These are phyloP conservation scores for Daldinia bambusicola DNA, from an alignment of 495 filamentous ascomycete species.

Conservation along the genomic window DNA sequence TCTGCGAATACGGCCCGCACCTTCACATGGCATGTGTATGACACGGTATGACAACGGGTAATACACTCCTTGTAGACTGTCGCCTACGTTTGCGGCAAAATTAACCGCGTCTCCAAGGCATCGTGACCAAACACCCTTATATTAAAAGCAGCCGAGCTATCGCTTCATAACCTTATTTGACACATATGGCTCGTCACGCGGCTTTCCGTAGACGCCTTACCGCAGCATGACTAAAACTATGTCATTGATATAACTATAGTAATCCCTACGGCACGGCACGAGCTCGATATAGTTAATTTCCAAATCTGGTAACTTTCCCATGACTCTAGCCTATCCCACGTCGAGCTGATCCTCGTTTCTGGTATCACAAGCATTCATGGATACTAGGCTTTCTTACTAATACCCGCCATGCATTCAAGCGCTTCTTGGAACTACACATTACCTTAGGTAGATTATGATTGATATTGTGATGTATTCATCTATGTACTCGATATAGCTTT, in stretches of 20 bases:
- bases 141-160: neutral
- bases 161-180: neutral
- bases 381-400: constrained; percentile 10
- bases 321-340: constrained; percentile 30
- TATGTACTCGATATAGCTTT: constrained; percentile 4
- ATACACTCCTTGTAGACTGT: neutral
- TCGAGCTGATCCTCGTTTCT: constrained; percentile 6
- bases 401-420: constrained; percentile 7
- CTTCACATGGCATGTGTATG: neutral
- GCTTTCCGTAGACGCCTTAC: constrained; percentile 3
- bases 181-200: neutral
- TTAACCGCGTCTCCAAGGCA: neutral
- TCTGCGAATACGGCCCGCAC: constrained; percentile 10
- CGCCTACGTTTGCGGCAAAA: constrained; percentile 1
- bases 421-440: neutral
- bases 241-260: too few species aligned
- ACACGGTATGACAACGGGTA: too few species aligned
- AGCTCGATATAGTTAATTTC: constrained; percentile 9
- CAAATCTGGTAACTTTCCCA: constrained; percentile 31
- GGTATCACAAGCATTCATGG: neutral
- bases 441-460: neutral
- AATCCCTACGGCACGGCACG: constrained; percentile 5
- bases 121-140: neutral
- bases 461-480: constrained; percentile 8
- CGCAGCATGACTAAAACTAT: neutral